Evolutionary conservation across 202 grass and related monocot species (phyloP).

Genomic region (Alloteropsis angusta): DNA sequence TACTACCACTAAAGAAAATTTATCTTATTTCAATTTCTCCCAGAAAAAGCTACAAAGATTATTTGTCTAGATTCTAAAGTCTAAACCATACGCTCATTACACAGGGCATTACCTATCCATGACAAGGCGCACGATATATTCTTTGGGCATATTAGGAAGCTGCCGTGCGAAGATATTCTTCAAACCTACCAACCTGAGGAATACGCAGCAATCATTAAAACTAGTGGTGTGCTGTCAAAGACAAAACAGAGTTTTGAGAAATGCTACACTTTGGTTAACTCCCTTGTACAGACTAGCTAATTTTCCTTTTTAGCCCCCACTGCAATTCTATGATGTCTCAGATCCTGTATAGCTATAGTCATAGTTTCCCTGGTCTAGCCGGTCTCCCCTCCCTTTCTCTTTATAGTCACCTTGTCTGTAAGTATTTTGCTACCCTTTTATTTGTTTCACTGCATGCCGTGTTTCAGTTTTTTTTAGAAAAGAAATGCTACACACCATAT

Average conservation of each 20-base stretch:
- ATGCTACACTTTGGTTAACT: too few species aligned
- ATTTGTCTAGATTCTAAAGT: neutral
- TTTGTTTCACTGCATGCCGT: too few species aligned
- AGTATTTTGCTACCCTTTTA: too few species aligned
- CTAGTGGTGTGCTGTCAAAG: neutral
- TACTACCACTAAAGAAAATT: constrained; percentile 3
- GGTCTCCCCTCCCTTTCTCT: too few species aligned
- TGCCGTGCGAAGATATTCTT: constrained; percentile 99
- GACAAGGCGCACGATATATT: constrained; percentile 94
- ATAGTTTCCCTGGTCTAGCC: too few species aligned
- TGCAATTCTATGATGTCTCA: too few species aligned
- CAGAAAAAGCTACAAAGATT: neutral
- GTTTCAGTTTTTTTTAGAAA: too few species aligned
- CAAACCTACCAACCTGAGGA: constrained; percentile 83
- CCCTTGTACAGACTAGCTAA: too few species aligned
- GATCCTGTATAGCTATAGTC: too few species aligned
- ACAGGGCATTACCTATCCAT: constrained; percentile 77
- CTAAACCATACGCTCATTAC: neutral
- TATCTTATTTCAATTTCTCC: neutral
- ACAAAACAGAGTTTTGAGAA: neutral
- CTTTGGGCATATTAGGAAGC: constrained; percentile 99
- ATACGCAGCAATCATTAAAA: constrained; percentile 8
- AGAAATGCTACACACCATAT: constrained; percentile 50
- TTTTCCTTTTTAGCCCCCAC: too few species aligned
- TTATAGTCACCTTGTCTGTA: too few species aligned